Evolutionary conservation across 441 rosid species (phyloP).

Genomic region (Pelargonium fulgidum): DNA sequence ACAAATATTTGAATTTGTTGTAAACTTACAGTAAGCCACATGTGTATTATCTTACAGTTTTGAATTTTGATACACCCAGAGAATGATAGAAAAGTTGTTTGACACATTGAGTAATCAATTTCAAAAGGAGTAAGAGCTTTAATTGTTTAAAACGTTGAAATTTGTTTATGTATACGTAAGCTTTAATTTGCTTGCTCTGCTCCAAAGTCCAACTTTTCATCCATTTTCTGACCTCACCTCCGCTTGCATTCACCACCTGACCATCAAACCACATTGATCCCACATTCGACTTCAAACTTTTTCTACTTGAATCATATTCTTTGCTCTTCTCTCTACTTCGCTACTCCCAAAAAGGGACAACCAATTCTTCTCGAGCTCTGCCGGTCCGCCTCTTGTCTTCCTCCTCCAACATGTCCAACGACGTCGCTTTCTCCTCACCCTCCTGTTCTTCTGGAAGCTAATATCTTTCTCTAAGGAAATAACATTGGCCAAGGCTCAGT

Average conservation of each 20-base stretch:
- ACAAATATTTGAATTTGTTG: too few relatives aligned
- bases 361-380: slow-evolving; percentile 28
- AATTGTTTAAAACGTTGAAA: too few relatives aligned
- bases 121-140: too few relatives aligned
- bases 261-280: background rate
- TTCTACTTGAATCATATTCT: background rate
- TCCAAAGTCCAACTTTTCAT: background rate
- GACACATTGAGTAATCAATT: too few relatives aligned
- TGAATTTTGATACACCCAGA: too few relatives aligned
- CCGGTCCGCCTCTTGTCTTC: slow-evolving; percentile 15
- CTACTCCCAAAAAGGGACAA: slow-evolving; percentile 33
- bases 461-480: slow-evolving; percentile 40
- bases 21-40: too few relatives aligned
- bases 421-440: slow-evolving; percentile 16
- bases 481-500: slow-evolving; percentile 29
- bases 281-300: background rate
- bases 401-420: slow-evolving; percentile 27
- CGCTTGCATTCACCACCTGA: background rate
- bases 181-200: too few relatives aligned
- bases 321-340: background rate
- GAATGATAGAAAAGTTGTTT: too few relatives aligned
- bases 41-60: too few relatives aligned
- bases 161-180: too few relatives aligned
- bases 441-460: slow-evolving; percentile 35
- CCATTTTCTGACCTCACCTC: background rate